A percentile compares a stretch with the other conserved stretches of the same genome.
Conservation (phyloP, 2,329 filamentous ascomycete species). For the Exophiala lecanii-corni region DNA sequence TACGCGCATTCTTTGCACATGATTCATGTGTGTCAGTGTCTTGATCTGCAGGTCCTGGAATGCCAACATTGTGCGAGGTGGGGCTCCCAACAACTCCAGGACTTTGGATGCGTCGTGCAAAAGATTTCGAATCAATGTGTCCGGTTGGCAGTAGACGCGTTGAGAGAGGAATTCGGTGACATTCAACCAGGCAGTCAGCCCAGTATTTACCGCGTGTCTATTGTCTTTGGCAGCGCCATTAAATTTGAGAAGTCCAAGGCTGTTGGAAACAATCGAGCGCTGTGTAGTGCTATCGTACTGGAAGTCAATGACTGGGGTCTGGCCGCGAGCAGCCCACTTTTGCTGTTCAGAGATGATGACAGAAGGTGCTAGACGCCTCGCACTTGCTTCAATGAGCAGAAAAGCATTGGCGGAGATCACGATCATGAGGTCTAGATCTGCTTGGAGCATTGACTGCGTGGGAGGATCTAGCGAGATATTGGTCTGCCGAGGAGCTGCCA, state of each 20-base stretch:
- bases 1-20: not conserved
- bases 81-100: constrained; percentile 47
- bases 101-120: constrained; percentile 46
- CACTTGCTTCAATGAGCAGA: constrained; percentile 39
- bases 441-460: constrained; percentile 41
- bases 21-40: constrained; percentile 18
- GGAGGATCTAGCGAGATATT: constrained; percentile 37
- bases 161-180: not conserved
- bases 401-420: constrained; percentile 42
- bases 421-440: constrained; percentile 44
- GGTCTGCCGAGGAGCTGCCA: not conserved
- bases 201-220: constrained; percentile 37
- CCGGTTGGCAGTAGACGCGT: not conserved
- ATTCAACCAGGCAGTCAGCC: not conserved
- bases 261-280: constrained; percentile 43
- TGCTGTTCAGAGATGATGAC: constrained; percentile 37
- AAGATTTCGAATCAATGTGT: constrained; percentile 35
- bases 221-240: constrained; percentile 40
- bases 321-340: constrained; percentile 43
- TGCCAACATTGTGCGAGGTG: constrained; percentile 34
- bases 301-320: constrained; percentile 48
- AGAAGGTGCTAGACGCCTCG: constrained; percentile 36
- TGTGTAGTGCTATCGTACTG: constrained; percentile 51
- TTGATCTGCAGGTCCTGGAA: constrained; percentile 37
- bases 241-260: constrained; percentile 44